A percentile compares a stretch with the other conserved stretches of the same genome.
phyloP scores from a whole-genome alignment of 805 yeast genomes.

The Debaryomyces hansenii region DNA sequence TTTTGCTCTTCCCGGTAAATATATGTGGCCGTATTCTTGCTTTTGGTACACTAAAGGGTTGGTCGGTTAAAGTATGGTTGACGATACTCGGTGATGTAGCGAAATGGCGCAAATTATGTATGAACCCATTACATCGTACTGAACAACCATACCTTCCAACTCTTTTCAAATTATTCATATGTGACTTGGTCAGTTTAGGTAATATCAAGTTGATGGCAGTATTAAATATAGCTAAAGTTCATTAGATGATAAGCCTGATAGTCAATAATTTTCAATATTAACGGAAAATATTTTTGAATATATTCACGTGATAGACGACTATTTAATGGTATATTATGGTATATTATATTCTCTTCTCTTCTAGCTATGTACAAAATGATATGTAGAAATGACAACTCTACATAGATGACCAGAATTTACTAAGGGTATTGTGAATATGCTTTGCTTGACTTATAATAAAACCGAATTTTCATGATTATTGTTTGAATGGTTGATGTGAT shows the following conservation, averaged over 20 bases:
- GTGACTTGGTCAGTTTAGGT: background rate
- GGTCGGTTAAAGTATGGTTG: background rate
- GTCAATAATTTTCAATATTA: too few relatives aligned
- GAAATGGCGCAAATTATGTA: background rate
- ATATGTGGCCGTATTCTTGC: slow-evolving; percentile 12
- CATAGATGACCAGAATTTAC: too few relatives aligned
- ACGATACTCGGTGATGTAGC: background rate
- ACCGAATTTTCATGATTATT: background rate
- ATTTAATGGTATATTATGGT: too few relatives aligned
- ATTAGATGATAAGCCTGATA: too few relatives aligned
- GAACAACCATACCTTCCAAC: background rate
- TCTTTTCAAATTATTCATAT: background rate
- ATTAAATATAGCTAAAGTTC: too few relatives aligned
- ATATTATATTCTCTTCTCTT: background rate
- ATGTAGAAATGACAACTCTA: background rate
- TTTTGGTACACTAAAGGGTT: background rate
- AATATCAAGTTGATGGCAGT: too few relatives aligned
- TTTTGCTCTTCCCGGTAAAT: slow-evolving; percentile 10
- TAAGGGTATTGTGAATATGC: too few relatives aligned
- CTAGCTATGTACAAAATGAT: background rate
- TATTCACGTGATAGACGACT: background rate
- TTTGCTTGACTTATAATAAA: background rate
- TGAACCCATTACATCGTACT: background rate
- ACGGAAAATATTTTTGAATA: background rate
- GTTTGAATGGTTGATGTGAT: background rate